phyloP scores from a whole-genome alignment of 305 asterid genomes.

The Fraxinus dipetala region DNA sequence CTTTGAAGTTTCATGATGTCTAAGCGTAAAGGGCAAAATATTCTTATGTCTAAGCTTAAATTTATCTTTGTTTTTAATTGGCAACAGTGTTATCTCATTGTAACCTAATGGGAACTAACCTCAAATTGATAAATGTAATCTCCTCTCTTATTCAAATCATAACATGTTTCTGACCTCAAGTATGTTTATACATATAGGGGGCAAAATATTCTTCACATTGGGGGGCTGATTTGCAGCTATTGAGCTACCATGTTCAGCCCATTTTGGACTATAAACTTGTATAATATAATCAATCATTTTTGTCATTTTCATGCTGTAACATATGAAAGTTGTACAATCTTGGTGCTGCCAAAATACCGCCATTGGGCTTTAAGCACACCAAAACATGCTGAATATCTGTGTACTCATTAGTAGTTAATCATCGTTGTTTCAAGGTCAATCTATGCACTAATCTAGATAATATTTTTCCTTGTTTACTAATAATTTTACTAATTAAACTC shows the following conservation, averaged over 20 bases:
- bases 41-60: neutral
- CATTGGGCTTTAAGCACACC: neutral
- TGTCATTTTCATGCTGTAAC: neutral
- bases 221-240: neutral
- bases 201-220: neutral
- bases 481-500: neutral
- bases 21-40: neutral
- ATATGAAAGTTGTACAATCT: neutral
- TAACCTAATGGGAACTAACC: neutral
- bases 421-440: neutral
- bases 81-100: neutral
- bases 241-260: neutral
- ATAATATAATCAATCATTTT: neutral
- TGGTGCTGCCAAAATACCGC: neutral
- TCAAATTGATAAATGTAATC: neutral
- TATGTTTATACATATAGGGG: neutral
- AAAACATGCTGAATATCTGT: neutral
- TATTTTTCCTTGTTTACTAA: neutral
- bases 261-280: neutral
- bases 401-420: neutral
- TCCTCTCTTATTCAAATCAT: neutral
- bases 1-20: neutral
- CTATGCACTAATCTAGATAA: neutral
- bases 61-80: neutral
- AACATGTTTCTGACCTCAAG: neutral